Percentiles rank a stretch among this genome's conserved stretches.
Evolutionary conservation across 2,329 filamentous ascomycete genomes (phyloP).

Genomic region (Fusarium austroafricanum): DNA sequence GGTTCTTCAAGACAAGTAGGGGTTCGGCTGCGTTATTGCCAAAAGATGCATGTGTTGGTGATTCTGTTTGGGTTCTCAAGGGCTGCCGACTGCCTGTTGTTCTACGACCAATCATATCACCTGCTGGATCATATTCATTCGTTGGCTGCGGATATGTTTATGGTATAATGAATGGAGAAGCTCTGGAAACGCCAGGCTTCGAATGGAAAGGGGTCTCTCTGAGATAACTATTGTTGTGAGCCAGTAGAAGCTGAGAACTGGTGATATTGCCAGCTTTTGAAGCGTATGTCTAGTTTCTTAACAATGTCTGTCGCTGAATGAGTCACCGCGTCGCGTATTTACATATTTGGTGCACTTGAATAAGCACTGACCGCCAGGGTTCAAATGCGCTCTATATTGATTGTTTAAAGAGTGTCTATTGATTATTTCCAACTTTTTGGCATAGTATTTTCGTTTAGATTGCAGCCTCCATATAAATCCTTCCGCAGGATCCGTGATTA

Average conservation of each 20-base stretch:
- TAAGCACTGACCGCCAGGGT: too few relatives aligned
- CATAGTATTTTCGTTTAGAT: too few relatives aligned
- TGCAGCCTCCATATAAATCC: too few relatives aligned
- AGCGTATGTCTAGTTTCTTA: too few relatives aligned
- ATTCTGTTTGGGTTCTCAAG: neutral
- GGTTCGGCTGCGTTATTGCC: neutral
- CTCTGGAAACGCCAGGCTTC: neutral
- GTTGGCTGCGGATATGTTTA: neutral
- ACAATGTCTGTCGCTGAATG: too few relatives aligned
- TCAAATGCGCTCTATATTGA: too few relatives aligned
- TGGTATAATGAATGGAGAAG: conserved; percentile 3
- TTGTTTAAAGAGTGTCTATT: too few relatives aligned
- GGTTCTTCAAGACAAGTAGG: neutral
- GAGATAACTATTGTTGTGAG: neutral
- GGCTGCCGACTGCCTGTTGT: conserved; percentile 1
- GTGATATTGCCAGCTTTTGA: too few relatives aligned
- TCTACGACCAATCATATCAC: neutral
- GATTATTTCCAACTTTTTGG: too few relatives aligned
- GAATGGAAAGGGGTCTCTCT: neutral
- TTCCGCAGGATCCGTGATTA: neutral
- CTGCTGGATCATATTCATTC: neutral
- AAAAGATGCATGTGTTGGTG: accelerated
- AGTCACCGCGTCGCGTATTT: too few relatives aligned
- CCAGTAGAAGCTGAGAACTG: too few relatives aligned
- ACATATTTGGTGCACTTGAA: too few relatives aligned